These are phyloP conservation scores for Candida krabiensis DNA, from an alignment of 805 yeast species.

Conservation along the genomic window DNA sequence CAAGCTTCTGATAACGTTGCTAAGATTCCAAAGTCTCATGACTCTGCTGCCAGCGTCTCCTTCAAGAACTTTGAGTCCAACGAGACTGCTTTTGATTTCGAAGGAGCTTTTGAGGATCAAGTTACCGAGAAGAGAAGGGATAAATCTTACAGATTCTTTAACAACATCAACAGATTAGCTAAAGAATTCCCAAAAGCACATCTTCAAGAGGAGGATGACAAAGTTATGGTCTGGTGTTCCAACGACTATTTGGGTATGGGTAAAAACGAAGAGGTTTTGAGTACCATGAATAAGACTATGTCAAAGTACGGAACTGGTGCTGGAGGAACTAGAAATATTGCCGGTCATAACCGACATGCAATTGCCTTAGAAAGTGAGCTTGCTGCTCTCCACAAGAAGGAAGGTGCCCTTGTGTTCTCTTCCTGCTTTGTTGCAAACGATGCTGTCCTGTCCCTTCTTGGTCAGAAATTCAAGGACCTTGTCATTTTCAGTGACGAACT, in stretches of 20 bases:
- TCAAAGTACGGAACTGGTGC: conserved; percentile 97
- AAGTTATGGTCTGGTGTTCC: conserved; percentile 98
- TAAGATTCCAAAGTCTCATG: conserved; percentile 9
- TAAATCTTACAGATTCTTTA: conserved; percentile 92
- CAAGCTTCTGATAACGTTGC: conserved; percentile 42
- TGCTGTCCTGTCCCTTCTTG: conserved; percentile 86
- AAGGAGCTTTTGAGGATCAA: conserved; percentile 65
- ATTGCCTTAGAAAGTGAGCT: conserved; percentile 79
- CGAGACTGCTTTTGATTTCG: conserved; percentile 66
- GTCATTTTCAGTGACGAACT: conserved; percentile 90
- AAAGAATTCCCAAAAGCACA: conserved; percentile 93
- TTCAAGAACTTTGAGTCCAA: conserved; percentile 36
- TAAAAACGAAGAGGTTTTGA: conserved; percentile 67
- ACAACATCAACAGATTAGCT: conserved; percentile 95
- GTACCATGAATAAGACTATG: conserved; percentile 75
- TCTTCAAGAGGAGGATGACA: conserved; percentile 67
- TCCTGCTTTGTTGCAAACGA: conserved; percentile 98
- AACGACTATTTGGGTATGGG: conserved; percentile 98
- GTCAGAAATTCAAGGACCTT: conserved; percentile 84
- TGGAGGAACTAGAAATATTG: conserved; percentile 98
- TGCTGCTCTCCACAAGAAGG: conserved; percentile 91
- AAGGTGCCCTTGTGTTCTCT: conserved; percentile 90
- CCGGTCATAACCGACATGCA: conserved; percentile 95
- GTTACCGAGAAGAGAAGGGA: conserved; percentile 75
- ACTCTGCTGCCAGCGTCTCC: conserved; percentile 33